A percentile compares a stretch with the other conserved stretches of the same genome.
These are phyloP conservation scores for Colletotrichum sp. DNA, from an alignment of 2,329 filamentous ascomycete species.

Conservation along the genomic window DNA sequence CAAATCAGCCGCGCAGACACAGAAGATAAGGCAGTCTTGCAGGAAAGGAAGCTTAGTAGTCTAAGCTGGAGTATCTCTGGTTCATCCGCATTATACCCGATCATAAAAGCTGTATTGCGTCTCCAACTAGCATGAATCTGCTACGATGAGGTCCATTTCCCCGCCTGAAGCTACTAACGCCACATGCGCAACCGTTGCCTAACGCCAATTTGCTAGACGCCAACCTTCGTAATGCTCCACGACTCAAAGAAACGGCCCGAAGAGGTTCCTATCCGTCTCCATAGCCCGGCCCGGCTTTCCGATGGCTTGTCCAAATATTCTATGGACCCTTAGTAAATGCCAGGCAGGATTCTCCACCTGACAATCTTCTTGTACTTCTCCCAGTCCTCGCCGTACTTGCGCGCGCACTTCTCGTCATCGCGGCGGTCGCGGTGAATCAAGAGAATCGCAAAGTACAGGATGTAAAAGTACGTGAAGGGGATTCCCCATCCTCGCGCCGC, in stretches of 20 bases:
- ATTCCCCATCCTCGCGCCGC: slow-evolving; percentile 83
- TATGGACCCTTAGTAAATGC: slow-evolving; percentile 69
- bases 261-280: background rate
- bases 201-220: background rate
- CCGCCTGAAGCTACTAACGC: background rate
- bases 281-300: background rate
- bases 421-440: slow-evolving; percentile 85
- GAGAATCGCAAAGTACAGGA: slow-evolving; percentile 88
- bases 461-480: slow-evolving; percentile 91
- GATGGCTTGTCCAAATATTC: background rate
- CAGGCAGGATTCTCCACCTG: slow-evolving; percentile 81
- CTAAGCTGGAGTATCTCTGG: background rate
- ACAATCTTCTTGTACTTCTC: slow-evolving; percentile 85
- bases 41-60: background rate
- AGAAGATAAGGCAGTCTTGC: background rate
- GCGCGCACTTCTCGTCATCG: slow-evolving; percentile 88
- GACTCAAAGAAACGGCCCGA: background rate
- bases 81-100: background rate
- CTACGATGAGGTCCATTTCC: background rate
- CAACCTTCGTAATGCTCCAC: background rate
- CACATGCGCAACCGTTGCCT: background rate
- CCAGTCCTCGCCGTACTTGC: slow-evolving; percentile 95
- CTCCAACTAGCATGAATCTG: background rate
- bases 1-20: background rate
- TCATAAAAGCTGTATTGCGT: background rate